A percentile compares a stretch with the other conserved stretches of the same genome.
These are phyloP conservation scores for Malassezia furfur DNA, from an alignment of 1,284 basidiomycete species.

Conservation along the genomic window DNA sequence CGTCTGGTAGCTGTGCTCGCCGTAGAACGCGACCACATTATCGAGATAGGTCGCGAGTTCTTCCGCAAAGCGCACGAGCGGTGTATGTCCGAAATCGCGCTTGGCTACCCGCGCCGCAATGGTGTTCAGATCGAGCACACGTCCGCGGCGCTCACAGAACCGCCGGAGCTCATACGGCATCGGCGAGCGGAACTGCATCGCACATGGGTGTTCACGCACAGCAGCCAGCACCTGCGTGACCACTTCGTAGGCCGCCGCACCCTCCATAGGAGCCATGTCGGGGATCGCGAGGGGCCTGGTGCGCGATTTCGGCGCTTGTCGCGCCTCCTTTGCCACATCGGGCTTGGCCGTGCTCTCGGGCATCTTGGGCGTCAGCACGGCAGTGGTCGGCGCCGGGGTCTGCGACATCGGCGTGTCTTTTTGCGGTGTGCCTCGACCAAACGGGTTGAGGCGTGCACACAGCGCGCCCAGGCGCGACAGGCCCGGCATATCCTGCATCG, in stretches of 20 bases:
- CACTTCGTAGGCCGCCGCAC: constrained; percentile 7
- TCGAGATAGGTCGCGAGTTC: constrained; percentile 7
- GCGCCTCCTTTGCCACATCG: neutral
- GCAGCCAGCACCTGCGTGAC: constrained; percentile 13
- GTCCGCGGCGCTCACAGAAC: neutral
- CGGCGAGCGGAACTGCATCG: constrained; percentile 7
- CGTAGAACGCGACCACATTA: neutral
- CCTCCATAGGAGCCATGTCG: neutral
- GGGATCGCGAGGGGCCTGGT: neutral
- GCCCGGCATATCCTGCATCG: neutral
- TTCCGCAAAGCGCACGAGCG: constrained; percentile 7
- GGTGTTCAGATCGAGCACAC: neutral
- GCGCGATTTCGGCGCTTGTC: neutral
- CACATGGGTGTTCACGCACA: constrained; percentile 14
- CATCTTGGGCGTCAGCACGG: too few species aligned
- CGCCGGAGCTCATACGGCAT: neutral
- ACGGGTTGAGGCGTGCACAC: constrained; percentile 17
- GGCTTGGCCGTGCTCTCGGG: neutral
- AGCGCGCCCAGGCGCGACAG: constrained; percentile 2
- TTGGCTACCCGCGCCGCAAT: constrained; percentile 1
- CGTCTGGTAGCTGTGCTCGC: neutral
- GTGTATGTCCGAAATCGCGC: neutral
- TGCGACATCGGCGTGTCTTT: neutral
- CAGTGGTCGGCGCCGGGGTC: neutral
- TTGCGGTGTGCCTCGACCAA: neutral